phyloP scores from a whole-genome alignment of 805 yeast species.

The Candida broadrunensis region DNA sequence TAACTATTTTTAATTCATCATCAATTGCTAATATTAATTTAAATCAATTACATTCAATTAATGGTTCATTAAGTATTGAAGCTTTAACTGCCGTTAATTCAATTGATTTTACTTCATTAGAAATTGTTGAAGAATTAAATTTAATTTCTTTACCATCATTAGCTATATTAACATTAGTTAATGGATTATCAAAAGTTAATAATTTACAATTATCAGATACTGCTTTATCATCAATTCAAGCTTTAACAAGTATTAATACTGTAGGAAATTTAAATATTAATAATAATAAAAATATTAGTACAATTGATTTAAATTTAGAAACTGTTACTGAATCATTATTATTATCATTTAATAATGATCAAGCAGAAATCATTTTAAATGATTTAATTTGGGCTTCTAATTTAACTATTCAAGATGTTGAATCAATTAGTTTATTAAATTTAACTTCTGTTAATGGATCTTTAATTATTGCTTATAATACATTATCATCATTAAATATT shows the following conservation, averaged over 20 bases:
- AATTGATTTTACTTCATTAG: conserved; percentile 32
- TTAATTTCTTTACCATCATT: conserved; percentile 42
- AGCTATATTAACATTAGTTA: conserved; percentile 33
- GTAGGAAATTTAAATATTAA: conserved; percentile 36
- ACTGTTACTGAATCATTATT: conserved; percentile 33
- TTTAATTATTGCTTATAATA: conserved; percentile 37
- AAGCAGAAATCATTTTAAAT: conserved; percentile 30
- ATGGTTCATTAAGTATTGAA: conserved; percentile 33
- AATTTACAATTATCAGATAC: conserved; percentile 39
- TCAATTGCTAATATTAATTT: conserved; percentile 32
- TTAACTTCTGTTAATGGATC: conserved; percentile 41
- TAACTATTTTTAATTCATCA: conserved; percentile 37
- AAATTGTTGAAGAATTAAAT: conserved; percentile 25
- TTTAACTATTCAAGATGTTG: conserved; percentile 42
- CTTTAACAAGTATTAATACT: conserved; percentile 27
- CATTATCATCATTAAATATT: conserved; percentile 28
- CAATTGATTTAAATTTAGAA: conserved; percentile 31
- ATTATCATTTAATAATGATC: conserved; percentile 39
- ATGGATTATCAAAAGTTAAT: conserved; percentile 31
- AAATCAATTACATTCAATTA: conserved; percentile 24
- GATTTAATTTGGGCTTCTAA: conserved; percentile 40
- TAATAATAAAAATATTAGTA: conserved; percentile 42
- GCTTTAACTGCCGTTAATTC: conserved; percentile 38
- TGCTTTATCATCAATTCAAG: conserved; percentile 34
- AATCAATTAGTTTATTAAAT: conserved; percentile 25